Evolutionary conservation across 192 early-diverging fungal species (phyloP), one percentile per base, ranked within the genome.

Genomic region (Entrophospora sp.): DNA sequence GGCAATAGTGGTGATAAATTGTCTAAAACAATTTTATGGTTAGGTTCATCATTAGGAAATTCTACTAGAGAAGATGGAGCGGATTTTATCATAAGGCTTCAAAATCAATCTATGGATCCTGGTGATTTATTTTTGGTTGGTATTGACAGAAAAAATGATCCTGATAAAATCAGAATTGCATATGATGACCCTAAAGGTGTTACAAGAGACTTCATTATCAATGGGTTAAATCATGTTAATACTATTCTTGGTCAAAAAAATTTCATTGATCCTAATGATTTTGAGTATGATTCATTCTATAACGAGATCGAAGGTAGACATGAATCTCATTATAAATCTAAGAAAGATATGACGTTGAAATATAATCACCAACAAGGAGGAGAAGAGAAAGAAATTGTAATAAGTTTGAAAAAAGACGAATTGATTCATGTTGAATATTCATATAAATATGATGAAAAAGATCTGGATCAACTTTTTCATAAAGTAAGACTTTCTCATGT

Each of bases 1-100:
- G n/a, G n/a, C n/a, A n/a, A n/a, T n/a, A n/a, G n/a, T n/a, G n/a
- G n/a, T n/a, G n/a, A n/a, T n/a, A n/a, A n/a, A n/a, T n/a, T 73
- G 10, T 86, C 76, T 9, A 93, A 91, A 71, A 84, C 83, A 4
- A 71, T 93, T 9, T 72, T 95, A 44, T 97, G 95, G 95, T 77
- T 97, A 27, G 95, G 95, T 0, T 90, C 87, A 2, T 93, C 91
- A 0, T 89, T 97, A 27, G 93, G 95, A 8, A 95, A 95, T 68
- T 73, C 82, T 43, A 77, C 69, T 16, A 75, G 86, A 22, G 35
- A 71, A 3, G 88, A 91, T 10, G 91, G 89, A 5, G 77, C 71
- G 13, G 71, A 68, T 0, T 94, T 97, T 65, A 67, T 97, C 16
- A 24, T 71, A 1, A 75, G 73, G 6, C 73, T 93, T 18, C 75